A percentile compares a stretch with the other conserved stretches of the same genome.
Conservation (phyloP, 805 yeast species). For the Hanseniaspora guilliermondii region DNA sequence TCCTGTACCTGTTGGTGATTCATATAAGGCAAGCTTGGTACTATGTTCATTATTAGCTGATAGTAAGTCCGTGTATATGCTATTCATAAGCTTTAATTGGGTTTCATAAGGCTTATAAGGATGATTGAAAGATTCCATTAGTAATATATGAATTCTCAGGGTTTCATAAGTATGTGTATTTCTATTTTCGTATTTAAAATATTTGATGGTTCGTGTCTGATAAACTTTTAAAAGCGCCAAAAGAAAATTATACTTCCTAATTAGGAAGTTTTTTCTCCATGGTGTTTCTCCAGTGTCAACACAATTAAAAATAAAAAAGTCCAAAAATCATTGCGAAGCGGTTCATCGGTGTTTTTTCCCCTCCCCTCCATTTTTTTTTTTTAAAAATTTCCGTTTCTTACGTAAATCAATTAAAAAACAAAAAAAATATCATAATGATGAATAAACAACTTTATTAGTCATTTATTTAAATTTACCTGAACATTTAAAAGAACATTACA, state of each 20-base stretch:
- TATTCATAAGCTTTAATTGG: constrained; percentile 63
- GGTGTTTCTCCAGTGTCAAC: neutral
- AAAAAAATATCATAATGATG: too few species aligned
- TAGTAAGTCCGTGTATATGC: constrained; percentile 49
- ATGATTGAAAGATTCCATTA: constrained; percentile 39
- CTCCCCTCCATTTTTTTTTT: too few species aligned
- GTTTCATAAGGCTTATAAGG: constrained; percentile 75
- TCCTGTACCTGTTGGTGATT: constrained; percentile 92
- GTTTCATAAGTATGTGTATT: neutral
- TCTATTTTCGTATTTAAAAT: neutral
- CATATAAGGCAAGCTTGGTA: constrained; percentile 70
- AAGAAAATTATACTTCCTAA: neutral
- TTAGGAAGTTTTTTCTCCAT: neutral
- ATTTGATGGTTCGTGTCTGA: neutral
- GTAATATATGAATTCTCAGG: too few species aligned
- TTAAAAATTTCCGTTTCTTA: too few species aligned
- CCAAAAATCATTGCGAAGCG: too few species aligned
- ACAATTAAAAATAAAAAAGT: neutral
- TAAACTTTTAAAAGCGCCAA: neutral
- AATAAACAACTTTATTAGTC: too few species aligned
- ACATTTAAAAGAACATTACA: too few species aligned
- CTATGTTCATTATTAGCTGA: constrained; percentile 22
- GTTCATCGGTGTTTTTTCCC: too few species aligned
- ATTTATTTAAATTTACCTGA: too few species aligned
- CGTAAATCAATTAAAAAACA: too few species aligned